Evolutionary conservation across 306 rosid genomes (phyloP), one percentile per base, ranked within the genome.

Genomic region (Trifolium repens): DNA sequence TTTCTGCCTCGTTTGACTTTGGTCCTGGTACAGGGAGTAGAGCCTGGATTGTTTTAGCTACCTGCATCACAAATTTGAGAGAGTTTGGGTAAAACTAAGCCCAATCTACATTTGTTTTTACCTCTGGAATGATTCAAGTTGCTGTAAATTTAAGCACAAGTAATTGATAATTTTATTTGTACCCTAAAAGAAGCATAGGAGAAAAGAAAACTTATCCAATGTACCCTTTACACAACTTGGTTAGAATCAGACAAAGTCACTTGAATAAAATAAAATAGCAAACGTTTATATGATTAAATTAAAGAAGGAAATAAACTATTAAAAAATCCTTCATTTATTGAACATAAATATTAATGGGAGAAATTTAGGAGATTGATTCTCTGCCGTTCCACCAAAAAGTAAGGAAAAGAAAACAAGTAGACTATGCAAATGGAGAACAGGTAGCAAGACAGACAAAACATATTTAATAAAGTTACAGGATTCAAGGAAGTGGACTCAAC

Each of bases 1-100:
- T 69, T 70, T 24, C 65, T 60, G 81, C 72, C 8, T 80, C 85
- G 0, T 54, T 22, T 14, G 42, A 65, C 55, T 61, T 81, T 37
- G 49, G 61, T 73, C 79, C 84, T 16, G 82, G 62, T 0, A 54
- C 6, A 4, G 84, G 87, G 15, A 90, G 81, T 2, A 89, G 69
- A 42, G 73, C 8, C 12, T 37, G 87, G 22, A 89, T 78, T 17
- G 75, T 83, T 79, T 83, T 83, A 19, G 89, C 87, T 17, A 89
- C 87, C 93, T 89, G 91, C 76, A 72, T 70, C 78, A 84, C 63
- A 84, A 76, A 82, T 77, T 79, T 60, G 58, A 58, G 10, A 76
- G 11, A 79, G 68, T 52, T 76, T 79, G 81, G 86, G 88, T 84
- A 66, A 81, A 86, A 69, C 79, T 69, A 24, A 60, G 40, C 44